These are phyloP conservation scores for Neurospora tetraspora DNA, from an alignment of 495 filamentous ascomycete species.

Conservation along the genomic window DNA sequence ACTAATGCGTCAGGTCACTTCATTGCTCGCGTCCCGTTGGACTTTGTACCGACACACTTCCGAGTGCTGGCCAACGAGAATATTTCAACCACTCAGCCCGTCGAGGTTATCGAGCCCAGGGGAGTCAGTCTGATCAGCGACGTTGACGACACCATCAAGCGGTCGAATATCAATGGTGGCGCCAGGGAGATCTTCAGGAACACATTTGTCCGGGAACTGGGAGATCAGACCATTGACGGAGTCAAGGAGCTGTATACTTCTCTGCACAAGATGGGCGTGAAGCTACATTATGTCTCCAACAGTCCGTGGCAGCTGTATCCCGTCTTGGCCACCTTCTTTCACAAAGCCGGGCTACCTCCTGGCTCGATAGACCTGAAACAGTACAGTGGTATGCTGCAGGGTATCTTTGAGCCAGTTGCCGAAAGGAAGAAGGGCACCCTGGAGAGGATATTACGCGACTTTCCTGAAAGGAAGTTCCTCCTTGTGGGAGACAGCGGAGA, in stretches of 20 bases:
- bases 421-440: slow-evolving; percentile 84
- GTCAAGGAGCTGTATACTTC: slow-evolving; percentile 81
- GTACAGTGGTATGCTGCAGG: slow-evolving; percentile 90
- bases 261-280: slow-evolving; percentile 68
- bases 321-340: slow-evolving; percentile 73
- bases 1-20: slow-evolving; percentile 91
- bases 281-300: slow-evolving; percentile 87
- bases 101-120: slow-evolving; percentile 64
- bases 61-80: slow-evolving; percentile 78
- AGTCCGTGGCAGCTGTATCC: slow-evolving; percentile 95
- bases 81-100: slow-evolving; percentile 64
- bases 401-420: slow-evolving; percentile 94
- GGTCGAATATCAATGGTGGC: slow-evolving; percentile 77
- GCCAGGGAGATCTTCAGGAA: slow-evolving; percentile 93
- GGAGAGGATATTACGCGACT: slow-evolving; percentile 78
- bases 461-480: slow-evolving; percentile 81
- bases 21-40: slow-evolving; percentile 57
- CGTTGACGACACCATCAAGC: slow-evolving; percentile 96
- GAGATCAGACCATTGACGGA: slow-evolving; percentile 70
- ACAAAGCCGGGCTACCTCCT: slow-evolving; percentile 65
- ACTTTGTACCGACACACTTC: slow-evolving; percentile 85
- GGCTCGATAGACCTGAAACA: slow-evolving; percentile 93
- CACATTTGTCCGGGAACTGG: slow-evolving; percentile 79
- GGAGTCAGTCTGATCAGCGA: slow-evolving; percentile 94
- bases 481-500: slow-evolving; percentile 93